Conservation (phyloP, 2,329 filamentous ascomycete genomes). For the Blumeria graminis region DNA sequence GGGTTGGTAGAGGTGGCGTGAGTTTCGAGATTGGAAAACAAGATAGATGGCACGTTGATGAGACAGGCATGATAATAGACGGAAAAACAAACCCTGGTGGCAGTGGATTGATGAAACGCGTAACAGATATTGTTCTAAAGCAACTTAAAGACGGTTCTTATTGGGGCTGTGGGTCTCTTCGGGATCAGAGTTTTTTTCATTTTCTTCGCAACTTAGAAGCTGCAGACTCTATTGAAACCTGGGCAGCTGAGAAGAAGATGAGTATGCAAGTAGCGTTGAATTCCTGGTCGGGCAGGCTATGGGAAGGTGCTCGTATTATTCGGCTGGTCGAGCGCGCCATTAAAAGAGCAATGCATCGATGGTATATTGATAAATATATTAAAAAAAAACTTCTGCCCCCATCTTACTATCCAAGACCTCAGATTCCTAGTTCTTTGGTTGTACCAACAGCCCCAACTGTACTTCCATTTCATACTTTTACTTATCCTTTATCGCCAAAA, state of each 20-base stretch:
- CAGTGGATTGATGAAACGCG: conserved; percentile 64
- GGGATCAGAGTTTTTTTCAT: conserved; percentile 25
- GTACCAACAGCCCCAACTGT: conserved; percentile 82
- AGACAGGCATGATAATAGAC: conserved; percentile 60
- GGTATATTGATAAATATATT: conserved; percentile 68
- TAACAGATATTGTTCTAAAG: conserved; percentile 72
- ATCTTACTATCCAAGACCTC: conserved; percentile 44
- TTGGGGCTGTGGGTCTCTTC: conserved; percentile 59
- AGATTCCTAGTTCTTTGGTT: conserved; percentile 45
- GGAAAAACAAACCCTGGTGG: conserved; percentile 35
- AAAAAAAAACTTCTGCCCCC: conserved; percentile 28
- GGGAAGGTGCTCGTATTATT: conserved; percentile 72
- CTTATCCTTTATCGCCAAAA: conserved; percentile 71
- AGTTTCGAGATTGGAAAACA: conserved; percentile 45
- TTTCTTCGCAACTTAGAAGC: conserved; percentile 13
- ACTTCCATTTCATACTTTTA: conserved; percentile 93
- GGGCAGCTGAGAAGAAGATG: conserved; percentile 15
- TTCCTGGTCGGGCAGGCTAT: conserved; percentile 47
- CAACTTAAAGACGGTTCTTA: conserved; percentile 66
- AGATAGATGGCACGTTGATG: conserved; percentile 86
- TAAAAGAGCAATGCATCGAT: conserved; percentile 54
- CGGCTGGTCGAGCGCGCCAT: conserved; percentile 66
- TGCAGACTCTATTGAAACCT: conserved; percentile 14
- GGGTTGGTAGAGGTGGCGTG: conserved; percentile 73
- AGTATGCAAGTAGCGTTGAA: conserved; percentile 17